Base-by-base conservation (phyloP, 2,329 filamentous ascomycete genomes). In the Pseudogymnoascus sp. region DNA sequence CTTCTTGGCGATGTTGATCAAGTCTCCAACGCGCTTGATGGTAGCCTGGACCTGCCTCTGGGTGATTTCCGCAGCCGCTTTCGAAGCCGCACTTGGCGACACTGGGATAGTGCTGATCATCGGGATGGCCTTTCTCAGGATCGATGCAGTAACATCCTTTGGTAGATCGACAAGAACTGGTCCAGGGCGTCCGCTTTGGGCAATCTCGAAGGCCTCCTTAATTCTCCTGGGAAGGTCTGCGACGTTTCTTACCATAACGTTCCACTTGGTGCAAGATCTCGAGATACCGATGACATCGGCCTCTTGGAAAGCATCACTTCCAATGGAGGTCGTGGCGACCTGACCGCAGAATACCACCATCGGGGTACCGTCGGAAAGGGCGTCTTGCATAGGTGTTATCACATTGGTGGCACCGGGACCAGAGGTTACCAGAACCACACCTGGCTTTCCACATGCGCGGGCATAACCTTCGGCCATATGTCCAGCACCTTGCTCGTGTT, bases 401-500 rank as follows among this genome's bases (percentile, higher is more conserved):
- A 97, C 90, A 72, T 99, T 99, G 66, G 94, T 99, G 47, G 93
- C 94, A 66, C 94, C 94, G 14, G 94, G 94, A 36, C 94, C 94
- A 11, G 94, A 97, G 37, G 94, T 99, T 66, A 99, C 94, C 63
- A 99, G 81, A 62, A 99, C 94, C 62, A 97, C 94, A 72, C 94
- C 94, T 62, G 92, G 92, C 78, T 92, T 92, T 69, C 94, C 94
- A 60, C 89, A 93, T 62, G 92, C 93, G 70, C 94, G 87, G 61
- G 94, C 94, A 74, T 97, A 97, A 60, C 94, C 94, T 77, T 97
- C 88, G 14, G 94, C 94, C 94, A 97, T 99, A 78, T 99, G 94
- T 66, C 94, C 94, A 62, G 94, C 94, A 67, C 94, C 94, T 78
- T 99, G 94, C 78, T 97, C 94, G 77, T 99, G 94, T 76, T 90